Evolutionary conservation across 257 asterid genomes (phyloP), one percentile per base, ranked within the genome.

Genomic region (Plantago ovata): DNA sequence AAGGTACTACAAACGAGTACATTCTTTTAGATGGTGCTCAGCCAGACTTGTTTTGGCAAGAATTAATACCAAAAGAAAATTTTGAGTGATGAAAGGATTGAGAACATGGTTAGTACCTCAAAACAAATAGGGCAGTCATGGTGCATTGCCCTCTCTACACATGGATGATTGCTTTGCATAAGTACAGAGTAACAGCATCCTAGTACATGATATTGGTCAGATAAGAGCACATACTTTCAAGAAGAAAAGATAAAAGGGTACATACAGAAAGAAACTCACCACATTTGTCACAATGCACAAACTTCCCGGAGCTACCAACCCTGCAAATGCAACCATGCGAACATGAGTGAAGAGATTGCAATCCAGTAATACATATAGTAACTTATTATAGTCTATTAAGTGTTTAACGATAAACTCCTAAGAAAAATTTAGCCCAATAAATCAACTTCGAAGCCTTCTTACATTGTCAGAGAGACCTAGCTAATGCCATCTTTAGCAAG

Each of bases 141-240:
- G 65, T 89, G 96, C 96, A 89, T 85, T 46, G 96, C 96, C 11
- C 95, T 82, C 81, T 89, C 96, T 38, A 89, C 75, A 33, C 96
- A 87, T 2, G 94, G 86, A 61, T 85, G 96, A 56, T 83, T 66
- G 65, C 77, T 58, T 71, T 75, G 80, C 49, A 86, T 16, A 50
- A 66, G 59, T 3, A 63, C 60, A 3, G 97, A 60, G 56, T 78
- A 78, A 56, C 81, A 74, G 63, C 84, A 78, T 38, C 84, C 84
- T 78, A 24, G 16, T 39, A 57, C 23, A 39, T 15, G 9, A n/a
- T n/a, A n/a, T n/a, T n/a, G n/a, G n/a, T n/a, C n/a, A n/a, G n/a
- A n/a, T n/a, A n/a, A n/a, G n/a, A n/a, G n/a, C n/a, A n/a, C n/a
- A n/a, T n/a, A n/a, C n/a, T n/a, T n/a, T n/a, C n/a, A n/a, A n/a